Evolutionary conservation across 345 rosid species (phyloP).

Genomic region (Luvunga scandens): DNA sequence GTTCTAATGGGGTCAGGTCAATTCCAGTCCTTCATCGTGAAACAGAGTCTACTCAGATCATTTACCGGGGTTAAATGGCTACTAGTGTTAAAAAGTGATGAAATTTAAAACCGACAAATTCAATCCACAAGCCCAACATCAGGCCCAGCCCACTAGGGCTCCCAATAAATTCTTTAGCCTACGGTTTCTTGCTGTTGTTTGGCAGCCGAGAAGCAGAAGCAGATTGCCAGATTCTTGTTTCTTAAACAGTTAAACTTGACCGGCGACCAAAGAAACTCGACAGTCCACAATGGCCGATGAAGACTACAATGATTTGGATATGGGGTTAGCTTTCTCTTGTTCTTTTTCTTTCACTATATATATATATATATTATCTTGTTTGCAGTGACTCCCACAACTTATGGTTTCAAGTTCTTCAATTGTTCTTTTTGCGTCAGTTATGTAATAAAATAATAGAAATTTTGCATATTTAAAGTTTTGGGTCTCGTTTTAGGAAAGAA

Average conservation of each 20-base stretch:
- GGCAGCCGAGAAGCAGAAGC: not conserved
- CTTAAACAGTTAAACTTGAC: not conserved
- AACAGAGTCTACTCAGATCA: too few species aligned
- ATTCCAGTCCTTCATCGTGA: too few species aligned
- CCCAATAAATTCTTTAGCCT: not conserved
- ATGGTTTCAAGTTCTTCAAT: not conserved
- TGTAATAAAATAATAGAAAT: not conserved
- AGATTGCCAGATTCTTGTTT: not conserved
- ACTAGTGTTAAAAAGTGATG: rapidly evolving
- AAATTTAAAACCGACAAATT: not conserved
- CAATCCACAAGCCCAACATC: not conserved
- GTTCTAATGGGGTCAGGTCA: too few species aligned
- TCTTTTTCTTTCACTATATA: not conserved
- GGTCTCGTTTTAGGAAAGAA: not conserved
- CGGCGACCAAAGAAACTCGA: not conserved
- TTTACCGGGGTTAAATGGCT: too few species aligned
- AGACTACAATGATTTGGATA: constrained; percentile 58
- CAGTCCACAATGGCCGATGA: constrained; percentile 66
- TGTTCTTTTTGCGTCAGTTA: not conserved
- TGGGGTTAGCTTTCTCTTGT: constrained; percentile 38
- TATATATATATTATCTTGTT: not conserved
- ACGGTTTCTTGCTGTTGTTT: not conserved
- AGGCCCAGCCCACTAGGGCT: not conserved
- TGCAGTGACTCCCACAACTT: not conserved
- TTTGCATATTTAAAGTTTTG: not conserved